Base-by-base conservation (phyloP, 805 yeast species). In the Ogataea parapolymorpha region DNA sequence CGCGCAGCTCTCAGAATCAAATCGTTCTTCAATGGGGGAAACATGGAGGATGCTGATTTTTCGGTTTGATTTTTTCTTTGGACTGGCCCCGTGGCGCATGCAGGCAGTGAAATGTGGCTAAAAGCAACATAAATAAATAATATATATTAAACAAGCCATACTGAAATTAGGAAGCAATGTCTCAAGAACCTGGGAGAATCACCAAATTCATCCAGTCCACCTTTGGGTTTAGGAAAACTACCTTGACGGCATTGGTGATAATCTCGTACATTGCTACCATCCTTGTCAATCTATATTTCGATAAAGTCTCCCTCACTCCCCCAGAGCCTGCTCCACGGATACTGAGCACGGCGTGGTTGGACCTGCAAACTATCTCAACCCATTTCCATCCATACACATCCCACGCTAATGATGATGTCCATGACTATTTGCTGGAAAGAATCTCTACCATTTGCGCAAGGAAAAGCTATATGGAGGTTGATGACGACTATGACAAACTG, bases 1-100 rank as follows among this genome's bases (percentile, higher is more conserved):
- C 74, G 73, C 9, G 98, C 97, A 3, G 98, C 96, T 54, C 99
- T 74, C 49, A 93, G 70, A 26, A 93, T 84, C 56, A 91, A 72
- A 59, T 93, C 99, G 67, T 93, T 93, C 65, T 90, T 77, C 61
- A 90, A 70, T 12, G 81, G 78, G 13, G 96, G 81, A 62, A 89
- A 90, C 37, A 32, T 33, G 11, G 8, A 12, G 16, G 4, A 12
- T 13, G 25, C 15, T 13, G 27, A 13, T 13, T 26, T 26, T 35
- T 27, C 38, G 18, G 13, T 12, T 28, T 11, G 17, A 11, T 32
- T 32, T 24, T 33, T 32, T 23, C 23, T 16, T 26, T 22, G 9
- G 15, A 9, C n/a, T 13, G 6, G 20, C 28, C 13, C 22, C 12
- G 24, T 20, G 17, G 16, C 25, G 16, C 13, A 13, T 28, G 24